These are phyloP conservation scores for Aquilaria agallochum DNA, from an alignment of 441 rosid species.

Conservation along the genomic window DNA sequence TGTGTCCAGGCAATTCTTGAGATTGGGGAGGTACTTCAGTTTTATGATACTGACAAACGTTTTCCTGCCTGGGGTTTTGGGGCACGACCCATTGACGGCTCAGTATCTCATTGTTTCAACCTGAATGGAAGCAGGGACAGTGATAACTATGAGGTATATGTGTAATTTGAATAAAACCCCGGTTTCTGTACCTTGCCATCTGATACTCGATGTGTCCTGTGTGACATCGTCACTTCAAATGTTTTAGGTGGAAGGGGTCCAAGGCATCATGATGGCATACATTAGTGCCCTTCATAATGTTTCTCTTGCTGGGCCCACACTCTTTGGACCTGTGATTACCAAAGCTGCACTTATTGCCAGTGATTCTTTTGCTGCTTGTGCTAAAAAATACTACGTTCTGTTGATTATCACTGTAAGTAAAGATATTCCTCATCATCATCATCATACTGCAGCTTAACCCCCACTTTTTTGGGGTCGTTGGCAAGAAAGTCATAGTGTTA, in stretches of 20 bases:
- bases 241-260: constrained; percentile 85
- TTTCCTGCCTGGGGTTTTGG: constrained; percentile 99
- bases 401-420: constrained; percentile 77
- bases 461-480: too few species aligned
- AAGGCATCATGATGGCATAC: constrained; percentile 80
- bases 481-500: too few species aligned
- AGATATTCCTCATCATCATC: too few species aligned
- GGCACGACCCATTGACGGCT: constrained; percentile 87
- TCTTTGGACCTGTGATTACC: constrained; percentile 83
- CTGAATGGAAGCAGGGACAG: constrained; percentile 79
- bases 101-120: constrained; percentile 93
- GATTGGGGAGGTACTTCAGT: constrained; percentile 88
- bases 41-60: constrained; percentile 80
- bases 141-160: constrained; percentile 60
- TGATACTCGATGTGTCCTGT: too few species aligned
- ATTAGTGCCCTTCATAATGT: constrained; percentile 82
- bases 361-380: constrained; percentile 58
- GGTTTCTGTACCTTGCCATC: too few species aligned
- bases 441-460: too few species aligned
- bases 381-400: constrained; percentile 61
- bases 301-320: constrained; percentile 96
- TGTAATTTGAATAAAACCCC: not conserved
- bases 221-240: not conserved
- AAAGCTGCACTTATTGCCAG: constrained; percentile 71
- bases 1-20: constrained; percentile 73